Percentiles rank a stretch among this genome's conserved stretches.
Evolutionary conservation across 2,329 filamentous ascomycete genomes (phyloP).

Genomic region (Didymellaceae sp.): DNA sequence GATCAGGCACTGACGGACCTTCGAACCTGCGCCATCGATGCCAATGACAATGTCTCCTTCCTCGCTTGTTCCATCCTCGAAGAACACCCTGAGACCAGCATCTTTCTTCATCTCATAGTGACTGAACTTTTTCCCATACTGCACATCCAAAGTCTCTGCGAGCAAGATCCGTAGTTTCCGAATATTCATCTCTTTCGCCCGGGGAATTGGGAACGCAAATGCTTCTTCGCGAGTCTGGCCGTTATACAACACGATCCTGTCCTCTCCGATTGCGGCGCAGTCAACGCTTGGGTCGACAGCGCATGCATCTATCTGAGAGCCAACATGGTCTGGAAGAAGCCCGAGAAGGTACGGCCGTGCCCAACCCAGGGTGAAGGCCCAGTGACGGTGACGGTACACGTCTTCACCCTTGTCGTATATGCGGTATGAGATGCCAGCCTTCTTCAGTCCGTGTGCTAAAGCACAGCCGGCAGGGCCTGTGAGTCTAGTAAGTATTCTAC

Average conservation of each 20-base stretch:
- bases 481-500: neutral
- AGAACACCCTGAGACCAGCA: constrained; percentile 33
- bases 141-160: constrained; percentile 45
- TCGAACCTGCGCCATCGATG: constrained; percentile 38
- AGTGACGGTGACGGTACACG: constrained; percentile 41
- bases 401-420: constrained; percentile 41
- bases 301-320: constrained; percentile 33
- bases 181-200: constrained; percentile 42
- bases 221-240: constrained; percentile 44
- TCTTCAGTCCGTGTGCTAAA: constrained; percentile 51
- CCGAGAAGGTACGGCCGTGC: constrained; percentile 39
- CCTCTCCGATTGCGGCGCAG: constrained; percentile 35
- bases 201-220: constrained; percentile 45
- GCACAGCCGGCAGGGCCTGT: constrained; percentile 52
- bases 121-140: constrained; percentile 31
- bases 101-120: constrained; percentile 25
- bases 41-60: constrained; percentile 31
- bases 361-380: constrained; percentile 50
- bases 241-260: constrained; percentile 43
- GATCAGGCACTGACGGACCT: constrained; percentile 35
- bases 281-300: constrained; percentile 45
- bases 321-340: constrained; percentile 38
- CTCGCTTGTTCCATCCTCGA: constrained; percentile 36
- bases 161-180: constrained; percentile 48
- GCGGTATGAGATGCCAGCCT: constrained; percentile 36